Base-by-base conservation (phyloP, 1,284 basidiomycete genomes). In the Acaromyces ingoldii region DNA sequence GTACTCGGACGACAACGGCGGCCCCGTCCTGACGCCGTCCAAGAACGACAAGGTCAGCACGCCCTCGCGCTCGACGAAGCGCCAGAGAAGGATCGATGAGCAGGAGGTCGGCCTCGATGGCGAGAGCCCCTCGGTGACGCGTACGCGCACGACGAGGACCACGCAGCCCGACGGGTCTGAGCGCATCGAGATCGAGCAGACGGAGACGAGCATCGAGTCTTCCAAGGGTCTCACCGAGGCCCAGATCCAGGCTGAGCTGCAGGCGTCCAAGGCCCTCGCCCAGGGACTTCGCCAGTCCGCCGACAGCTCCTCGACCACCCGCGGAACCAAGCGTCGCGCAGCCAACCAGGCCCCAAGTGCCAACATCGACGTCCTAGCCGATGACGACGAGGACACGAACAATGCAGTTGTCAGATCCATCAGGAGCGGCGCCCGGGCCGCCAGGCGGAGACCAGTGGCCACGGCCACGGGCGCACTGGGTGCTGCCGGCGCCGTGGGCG, bases 1-100 rank as follows among this genome's bases (percentile, higher is more conserved):
- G 75, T 86, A 88, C 6, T 39, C 56, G 21, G 63, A 63, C 9
- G 60, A 61, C 31, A 50, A 63, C 13, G 61, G 64, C n/a, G 49
- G 49, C 5, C 67, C 63, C 25, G 40, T 72, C 41, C 63, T 67
- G 26, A 55, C 49, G 13, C 48, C 56, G 6, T 22, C 38, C 28
- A 50, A 37, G 33, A 11, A n/a, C 24, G 44, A 15, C 30, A 43
- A 28, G 19, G 41, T 19, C 22, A 17, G 37, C 17, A 46, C 54
- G 22, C 37, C 55, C n/a, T 19, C 39, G 4, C 29, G 38, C 38
- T 29, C 28, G 11, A 51, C 51, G 39, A 66, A 60, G 55, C 57
- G 53, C 34, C 53, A 54, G 45, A 58, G 63, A 25, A 45, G 30
- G 25, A 34, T 36, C 3, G 41, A 49, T 24, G 49, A 51, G 41